phyloP scores from a whole-genome alignment of 208 protist species.

The Strigomonas culicis region DNA sequence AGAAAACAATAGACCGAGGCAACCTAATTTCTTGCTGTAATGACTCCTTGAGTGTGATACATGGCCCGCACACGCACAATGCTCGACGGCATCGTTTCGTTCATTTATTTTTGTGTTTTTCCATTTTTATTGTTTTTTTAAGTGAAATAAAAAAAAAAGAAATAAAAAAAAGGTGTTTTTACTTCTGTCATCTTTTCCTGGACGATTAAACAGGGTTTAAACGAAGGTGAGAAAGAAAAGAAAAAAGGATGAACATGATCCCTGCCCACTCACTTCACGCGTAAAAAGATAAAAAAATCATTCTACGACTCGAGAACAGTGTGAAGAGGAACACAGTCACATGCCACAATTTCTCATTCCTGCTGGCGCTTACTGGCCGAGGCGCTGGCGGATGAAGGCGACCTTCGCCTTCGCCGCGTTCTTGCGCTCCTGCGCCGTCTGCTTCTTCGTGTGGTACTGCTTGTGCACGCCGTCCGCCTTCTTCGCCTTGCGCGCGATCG shows the following conservation, averaged over 20 bases:
- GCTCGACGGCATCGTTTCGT: background rate
- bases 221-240: slow-evolving; percentile 1
- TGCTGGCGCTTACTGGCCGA: slow-evolving; percentile 16
- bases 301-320: background rate
- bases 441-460: slow-evolving; percentile 49
- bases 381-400: slow-evolving; percentile 48
- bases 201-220: slow-evolving; percentile 7
- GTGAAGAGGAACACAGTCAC: background rate
- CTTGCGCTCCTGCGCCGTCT: slow-evolving; percentile 49
- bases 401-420: slow-evolving; percentile 67
- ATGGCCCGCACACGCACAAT: background rate
- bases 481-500: slow-evolving; percentile 52
- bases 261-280: background rate
- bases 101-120: background rate
- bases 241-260: background rate
- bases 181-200: background rate
- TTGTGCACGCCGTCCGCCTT: slow-evolving; percentile 35
- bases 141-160: background rate
- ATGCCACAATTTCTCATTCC: background rate
- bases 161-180: background rate
- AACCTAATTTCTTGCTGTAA: background rate
- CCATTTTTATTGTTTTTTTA: background rate
- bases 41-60: background rate
- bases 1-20: background rate
- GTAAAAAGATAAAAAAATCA: slow-evolving; percentile 14